These are phyloP conservation scores for Stachybotrys elegans DNA, from an alignment of 2,329 filamentous ascomycete species.

Conservation along the genomic window DNA sequence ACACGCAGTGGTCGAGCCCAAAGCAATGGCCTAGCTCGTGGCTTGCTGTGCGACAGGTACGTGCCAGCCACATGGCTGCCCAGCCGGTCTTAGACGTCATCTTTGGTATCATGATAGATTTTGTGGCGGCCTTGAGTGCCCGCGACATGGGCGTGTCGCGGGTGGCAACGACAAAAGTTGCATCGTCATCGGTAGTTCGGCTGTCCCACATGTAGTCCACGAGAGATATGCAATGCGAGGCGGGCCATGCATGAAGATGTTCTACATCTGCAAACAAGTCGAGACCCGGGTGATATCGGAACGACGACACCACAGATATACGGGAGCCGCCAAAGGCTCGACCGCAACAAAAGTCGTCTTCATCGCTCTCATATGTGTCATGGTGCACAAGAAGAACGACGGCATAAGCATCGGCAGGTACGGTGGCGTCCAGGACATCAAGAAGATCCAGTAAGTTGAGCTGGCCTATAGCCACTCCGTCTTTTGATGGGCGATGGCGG, in stretches of 20 bases:
- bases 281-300: conserved; percentile 54
- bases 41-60: conserved; percentile 50
- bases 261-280: conserved; percentile 34
- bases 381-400: conserved; percentile 52
- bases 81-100: conserved; percentile 21
- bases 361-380: conserved; percentile 61
- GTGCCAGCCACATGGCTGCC: conserved; percentile 50
- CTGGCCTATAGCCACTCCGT: conserved; percentile 45
- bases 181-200: too few relatives aligned
- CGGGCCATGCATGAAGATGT: conserved; percentile 56
- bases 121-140: conserved; percentile 26
- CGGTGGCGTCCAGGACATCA: conserved; percentile 46
- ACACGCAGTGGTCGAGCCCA: conserved; percentile 60
- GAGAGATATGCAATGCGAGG: conserved; percentile 53
- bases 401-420: conserved; percentile 55
- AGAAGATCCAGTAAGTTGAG: conserved; percentile 58
- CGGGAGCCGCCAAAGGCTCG: conserved; percentile 60
- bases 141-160: conserved; percentile 20
- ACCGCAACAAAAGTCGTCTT: conserved; percentile 64
- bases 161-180: too few relatives aligned
- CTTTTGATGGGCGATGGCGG: conserved; percentile 41
- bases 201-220: conserved; percentile 33
- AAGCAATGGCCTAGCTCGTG: conserved; percentile 68
- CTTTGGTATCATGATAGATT: conserved; percentile 11
- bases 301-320: conserved; percentile 56